These are phyloP conservation scores for Apocynum venetum DNA, from an alignment of 257 asterid genomes.

Conservation along the genomic window DNA sequence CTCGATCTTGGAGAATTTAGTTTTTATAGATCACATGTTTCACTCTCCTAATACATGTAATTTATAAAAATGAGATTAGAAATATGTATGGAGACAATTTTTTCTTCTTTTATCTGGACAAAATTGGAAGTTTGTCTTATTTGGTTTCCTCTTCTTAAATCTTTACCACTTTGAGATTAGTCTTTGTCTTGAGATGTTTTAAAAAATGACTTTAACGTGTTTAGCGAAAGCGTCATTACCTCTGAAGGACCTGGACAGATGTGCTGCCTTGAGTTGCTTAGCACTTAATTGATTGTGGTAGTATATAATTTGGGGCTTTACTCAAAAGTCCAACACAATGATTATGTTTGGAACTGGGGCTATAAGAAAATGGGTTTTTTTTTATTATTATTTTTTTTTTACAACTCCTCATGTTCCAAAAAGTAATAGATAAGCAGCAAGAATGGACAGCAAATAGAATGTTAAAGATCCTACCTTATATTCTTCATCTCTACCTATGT, in stretches of 20 bases:
- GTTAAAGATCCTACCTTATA: not conserved
- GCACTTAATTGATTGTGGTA: not conserved
- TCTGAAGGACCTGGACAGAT: not conserved
- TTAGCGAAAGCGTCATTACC: too few species aligned
- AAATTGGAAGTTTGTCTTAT: too few species aligned
- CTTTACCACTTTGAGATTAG: too few species aligned
- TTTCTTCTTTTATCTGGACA: too few species aligned
- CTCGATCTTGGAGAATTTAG: too few species aligned
- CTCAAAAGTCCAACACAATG: conserved; percentile 4
- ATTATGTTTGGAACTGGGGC: conserved; percentile 14
- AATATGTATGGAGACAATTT: too few species aligned
- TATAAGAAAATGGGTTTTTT: not conserved
- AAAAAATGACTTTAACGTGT: too few species aligned
- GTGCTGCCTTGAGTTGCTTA: not conserved
- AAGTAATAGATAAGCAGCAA: not conserved
- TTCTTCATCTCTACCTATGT: not conserved
- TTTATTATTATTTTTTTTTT: not conserved
- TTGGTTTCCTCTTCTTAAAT: too few species aligned
- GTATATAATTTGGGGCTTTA: not conserved
- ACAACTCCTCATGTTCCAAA: conserved; percentile 17
- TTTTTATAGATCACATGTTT: too few species aligned
- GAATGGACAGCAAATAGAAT: not conserved
- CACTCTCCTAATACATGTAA: too few species aligned
- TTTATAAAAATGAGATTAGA: too few species aligned
- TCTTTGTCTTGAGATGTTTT: too few species aligned